Evolutionary conservation across 1,284 basidiomycete genomes (phyloP).

Genomic region (Trametes hirsuta): DNA sequence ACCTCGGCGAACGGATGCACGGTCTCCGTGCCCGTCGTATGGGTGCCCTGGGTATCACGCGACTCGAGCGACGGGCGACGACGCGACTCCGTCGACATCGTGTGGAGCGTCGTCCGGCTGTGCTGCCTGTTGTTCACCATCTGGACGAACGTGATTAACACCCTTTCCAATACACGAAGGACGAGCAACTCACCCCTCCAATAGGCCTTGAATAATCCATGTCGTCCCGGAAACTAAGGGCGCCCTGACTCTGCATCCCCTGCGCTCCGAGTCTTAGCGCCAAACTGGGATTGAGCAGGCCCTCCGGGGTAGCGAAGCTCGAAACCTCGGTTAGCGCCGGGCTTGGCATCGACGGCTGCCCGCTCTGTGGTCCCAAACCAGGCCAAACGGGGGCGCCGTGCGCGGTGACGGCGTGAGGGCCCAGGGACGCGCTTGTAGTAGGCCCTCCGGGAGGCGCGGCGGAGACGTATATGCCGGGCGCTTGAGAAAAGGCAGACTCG

Average conservation of each 20-base stretch:
- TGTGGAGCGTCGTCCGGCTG: conserved; percentile 44
- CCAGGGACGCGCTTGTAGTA: not conserved
- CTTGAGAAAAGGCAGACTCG: conserved; percentile 4
- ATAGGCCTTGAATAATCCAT: conserved; percentile 50
- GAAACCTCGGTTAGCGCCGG: conserved; percentile 41
- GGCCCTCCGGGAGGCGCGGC: not conserved
- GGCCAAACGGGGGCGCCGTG: conserved; percentile 22
- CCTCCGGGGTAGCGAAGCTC: conserved; percentile 35
- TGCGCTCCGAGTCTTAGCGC: conserved; percentile 19
- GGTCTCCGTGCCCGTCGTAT: not conserved
- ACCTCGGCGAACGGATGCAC: not conserved
- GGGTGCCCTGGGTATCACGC: not conserved
- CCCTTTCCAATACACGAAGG: not conserved
- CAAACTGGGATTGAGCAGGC: conserved; percentile 43
- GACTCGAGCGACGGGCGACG: conserved; percentile 17
- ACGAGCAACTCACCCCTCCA: conserved; percentile 39
- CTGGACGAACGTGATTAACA: conserved; percentile 28
- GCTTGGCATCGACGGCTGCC: conserved; percentile 34
- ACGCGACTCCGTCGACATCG: conserved; percentile 22
- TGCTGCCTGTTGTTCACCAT: conserved; percentile 42
- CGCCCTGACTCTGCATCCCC: conserved; percentile 38
- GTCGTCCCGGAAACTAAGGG: conserved; percentile 45
- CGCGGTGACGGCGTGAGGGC: conserved; percentile 3
- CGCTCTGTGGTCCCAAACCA: conserved; percentile 14
- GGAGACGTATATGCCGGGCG: conserved; percentile 1